Evolutionary conservation across 148 eudicot species (phyloP), one percentile per base, ranked within the genome.

Genomic region (Nepenthes mirabilis): DNA sequence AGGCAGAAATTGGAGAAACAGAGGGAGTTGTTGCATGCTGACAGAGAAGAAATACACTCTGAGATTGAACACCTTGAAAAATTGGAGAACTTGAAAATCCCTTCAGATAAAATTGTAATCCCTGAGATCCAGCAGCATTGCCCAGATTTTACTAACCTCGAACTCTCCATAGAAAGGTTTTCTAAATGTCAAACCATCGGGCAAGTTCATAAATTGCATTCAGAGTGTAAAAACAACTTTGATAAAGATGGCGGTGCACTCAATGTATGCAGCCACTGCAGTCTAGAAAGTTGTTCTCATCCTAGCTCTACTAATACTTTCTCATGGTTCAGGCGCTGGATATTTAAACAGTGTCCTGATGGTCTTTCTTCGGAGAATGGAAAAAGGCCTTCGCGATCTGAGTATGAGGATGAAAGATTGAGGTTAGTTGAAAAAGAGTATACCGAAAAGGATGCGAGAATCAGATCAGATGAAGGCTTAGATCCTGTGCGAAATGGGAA

Each of bases 1-100:
- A 80, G 96, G 66, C 75, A 82, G 75, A 88, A 85, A 70, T 67
- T 91, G 59, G 85, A 88, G 82, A 83, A 88, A 58, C 98, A 91
- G 68, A 80, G 98, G 78, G 88, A 91, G 72, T 65, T 83, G 74
- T 70, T 88, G 69, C 90, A 82, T 65, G 83, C 81, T 43, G 98
- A 91, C 57, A 74, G 90, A 67, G 84, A 74, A 62, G 82, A 75
- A 66, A 91, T 91, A 72, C 59, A 70, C 74, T 68, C 72, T 65
- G 83, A 80, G 77, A 91, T 85, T 62, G 94, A 88, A 61, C 79
- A 77, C 52, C 70, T 91, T 65, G 78, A 80, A 72, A 80, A 79
- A 63, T 72, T 91, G 67, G 94, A 91, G 72, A 82, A 82, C 75
- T 32, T 79, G 43, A 85, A 85, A 74, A 70, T 68, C 14, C 66